Evolutionary conservation across 83 land plant genomes (phyloP), one percentile per base, ranked within the genome.

Genomic region (Isoetes engelmannii): DNA sequence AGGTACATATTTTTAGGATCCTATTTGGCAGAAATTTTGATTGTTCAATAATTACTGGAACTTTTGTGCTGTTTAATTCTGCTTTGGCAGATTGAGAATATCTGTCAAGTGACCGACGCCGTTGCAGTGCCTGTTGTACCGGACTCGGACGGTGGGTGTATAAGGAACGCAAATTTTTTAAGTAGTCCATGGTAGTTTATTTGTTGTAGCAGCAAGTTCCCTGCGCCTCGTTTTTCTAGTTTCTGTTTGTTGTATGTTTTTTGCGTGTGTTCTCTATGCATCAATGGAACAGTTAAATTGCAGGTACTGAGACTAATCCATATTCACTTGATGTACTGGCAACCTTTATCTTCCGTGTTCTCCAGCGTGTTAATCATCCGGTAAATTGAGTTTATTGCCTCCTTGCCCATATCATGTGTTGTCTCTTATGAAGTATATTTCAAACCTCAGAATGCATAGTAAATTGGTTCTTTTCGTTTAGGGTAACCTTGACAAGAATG

Each of bases 111-210:
- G 62, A 90, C 96, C 9, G 69, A 67, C 49, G 86, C 93, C 48
- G 71, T 89, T 50, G 99, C 90, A 47, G 83, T 94, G 48, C 99
- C 99, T 48, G 86, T 94, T 53, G 74, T 94, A 46, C 92, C 99
- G 57, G 86, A 90, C 48, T 94, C 93, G 57, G 91, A 88, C 86
- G 99, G 99, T 94, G 51, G 47, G 45, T 58, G 37, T 28, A 28
- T 28, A 28, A 28, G 37, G 37, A 28, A 28, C 37, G 37, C 37
- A 28, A 28, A 28, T 28, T 28, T 28, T 28, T 28, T 28, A 28
- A 28, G 37, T 28, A 28, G 37, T 2, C 2, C 37, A 28, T 28
- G 37, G 37, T 28, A 28, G 37, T 28, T 28, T 28, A 28, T 28
- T 28, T 28, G 2, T 28, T 28, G 37, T 28, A 28, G 37, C 2